A percentile compares a stretch with the other conserved stretches of the same genome.
Evolutionary conservation across 352 stramenopile genomes (phyloP).

Genomic region (Pythium myriotylum): DNA sequence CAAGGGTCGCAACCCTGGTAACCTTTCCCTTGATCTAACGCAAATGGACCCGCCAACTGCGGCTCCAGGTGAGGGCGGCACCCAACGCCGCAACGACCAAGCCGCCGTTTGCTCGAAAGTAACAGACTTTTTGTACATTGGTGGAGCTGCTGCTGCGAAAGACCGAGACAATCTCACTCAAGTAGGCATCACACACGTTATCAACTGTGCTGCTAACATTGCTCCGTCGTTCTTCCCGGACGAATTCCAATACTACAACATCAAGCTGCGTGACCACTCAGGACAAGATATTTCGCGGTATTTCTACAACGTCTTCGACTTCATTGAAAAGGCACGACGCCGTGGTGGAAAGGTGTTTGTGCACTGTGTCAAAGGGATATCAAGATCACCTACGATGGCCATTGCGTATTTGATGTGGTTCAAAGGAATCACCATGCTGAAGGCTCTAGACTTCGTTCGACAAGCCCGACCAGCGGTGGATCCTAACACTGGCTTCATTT

Average conservation of each 20-base stretch:
- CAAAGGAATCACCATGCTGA: conserved; percentile 80
- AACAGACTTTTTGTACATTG: conserved; percentile 89
- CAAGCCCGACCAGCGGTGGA: conserved; percentile 77
- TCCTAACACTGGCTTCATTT: conserved; percentile 88
- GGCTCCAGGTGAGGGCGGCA: conserved; percentile 27
- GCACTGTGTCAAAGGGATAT: conserved; percentile 90
- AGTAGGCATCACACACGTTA: conserved; percentile 87
- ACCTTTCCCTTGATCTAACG: conserved; percentile 80
- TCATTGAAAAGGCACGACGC: conserved; percentile 78
- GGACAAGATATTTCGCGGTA: conserved; percentile 84
- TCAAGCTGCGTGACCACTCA: conserved; percentile 88
- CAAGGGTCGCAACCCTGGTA: conserved; percentile 76
- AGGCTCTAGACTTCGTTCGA: conserved; percentile 80
- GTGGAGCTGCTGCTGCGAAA: conserved; percentile 76
- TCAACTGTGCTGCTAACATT: conserved; percentile 87
- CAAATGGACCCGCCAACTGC: conserved; percentile 54
- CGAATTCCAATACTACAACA: conserved; percentile 85
- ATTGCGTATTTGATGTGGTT: conserved; percentile 91
- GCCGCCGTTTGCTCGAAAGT: conserved; percentile 75
- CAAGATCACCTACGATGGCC: conserved; percentile 83
- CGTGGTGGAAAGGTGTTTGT: conserved; percentile 79
- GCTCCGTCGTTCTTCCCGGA: conserved; percentile 75
- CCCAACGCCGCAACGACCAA: conserved; percentile 54
- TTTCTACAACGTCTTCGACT: conserved; percentile 90
- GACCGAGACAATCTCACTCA: conserved; percentile 68